Conservation (phyloP, 1,139 yeast genomes). For the Yamadazyma blattariae region DNA sequence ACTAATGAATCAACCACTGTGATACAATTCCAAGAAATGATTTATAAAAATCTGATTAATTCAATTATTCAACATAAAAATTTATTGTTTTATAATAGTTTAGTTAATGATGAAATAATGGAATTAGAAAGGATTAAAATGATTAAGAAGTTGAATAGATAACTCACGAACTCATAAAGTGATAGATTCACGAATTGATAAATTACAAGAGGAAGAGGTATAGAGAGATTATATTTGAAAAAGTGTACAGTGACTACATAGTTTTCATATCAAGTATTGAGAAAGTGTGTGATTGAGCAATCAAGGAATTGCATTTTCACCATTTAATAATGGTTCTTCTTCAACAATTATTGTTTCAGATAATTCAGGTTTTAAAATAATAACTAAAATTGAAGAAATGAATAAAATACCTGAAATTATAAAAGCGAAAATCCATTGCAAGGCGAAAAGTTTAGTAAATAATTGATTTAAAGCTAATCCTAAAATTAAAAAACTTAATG, state of each 20-base stretch:
- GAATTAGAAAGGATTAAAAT: conserved; percentile 46
- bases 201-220: too few species aligned
- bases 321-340: conserved; percentile 23
- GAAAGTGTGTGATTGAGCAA: too few species aligned
- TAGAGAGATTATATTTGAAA: too few species aligned
- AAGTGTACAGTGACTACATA: too few species aligned
- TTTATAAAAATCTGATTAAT: conserved; percentile 73
- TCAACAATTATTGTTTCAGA: conserved; percentile 13
- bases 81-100: conserved; percentile 61
- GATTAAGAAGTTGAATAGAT: conserved; percentile 68
- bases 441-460: conserved; percentile 63
- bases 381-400: conserved; percentile 43
- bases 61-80: conserved; percentile 69
- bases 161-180: too few species aligned
- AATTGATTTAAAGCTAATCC: conserved; percentile 73
- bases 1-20: conserved; percentile 69
- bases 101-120: conserved; percentile 57
- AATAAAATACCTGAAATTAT: conserved; percentile 56
- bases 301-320: too few species aligned
- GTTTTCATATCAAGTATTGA: too few species aligned
- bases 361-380: conserved; percentile 24
- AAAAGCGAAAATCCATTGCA: conserved; percentile 84
- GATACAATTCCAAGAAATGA: conserved; percentile 44
- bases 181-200: too few species aligned
- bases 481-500: conserved; percentile 54